Conservation (phyloP, 2,329 filamentous ascomycete genomes). For the Epichloe uncinata region DNA sequence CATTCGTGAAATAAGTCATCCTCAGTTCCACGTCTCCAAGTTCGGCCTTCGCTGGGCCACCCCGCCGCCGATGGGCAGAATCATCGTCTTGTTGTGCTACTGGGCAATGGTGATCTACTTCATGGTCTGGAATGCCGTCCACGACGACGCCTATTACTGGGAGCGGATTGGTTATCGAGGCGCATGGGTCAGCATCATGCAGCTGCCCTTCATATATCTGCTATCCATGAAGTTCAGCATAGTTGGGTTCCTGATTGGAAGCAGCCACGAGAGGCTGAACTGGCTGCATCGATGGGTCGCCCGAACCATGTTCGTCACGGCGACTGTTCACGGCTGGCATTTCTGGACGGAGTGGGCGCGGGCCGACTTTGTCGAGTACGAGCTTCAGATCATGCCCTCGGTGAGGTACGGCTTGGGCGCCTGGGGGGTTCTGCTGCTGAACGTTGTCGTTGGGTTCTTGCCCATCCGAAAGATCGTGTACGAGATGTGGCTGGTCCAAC, state of each 20-base stretch:
- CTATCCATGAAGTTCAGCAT: constrained; percentile 46
- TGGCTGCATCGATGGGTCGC: constrained; percentile 64
- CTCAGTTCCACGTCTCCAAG: constrained; percentile 36
- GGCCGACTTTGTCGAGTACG: constrained; percentile 43
- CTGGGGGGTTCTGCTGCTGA: constrained; percentile 54
- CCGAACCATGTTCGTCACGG: constrained; percentile 54
- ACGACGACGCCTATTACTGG: constrained; percentile 42
- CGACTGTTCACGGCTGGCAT: constrained; percentile 56
- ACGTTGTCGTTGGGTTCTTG: constrained; percentile 46
- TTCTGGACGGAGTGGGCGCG: constrained; percentile 52
- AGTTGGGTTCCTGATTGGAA: constrained; percentile 47
- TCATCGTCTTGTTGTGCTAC: constrained; percentile 40
- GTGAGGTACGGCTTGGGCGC: constrained; percentile 54
- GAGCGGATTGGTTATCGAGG: constrained; percentile 56
- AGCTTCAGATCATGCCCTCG: constrained; percentile 49
- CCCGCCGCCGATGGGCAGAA: constrained; percentile 43
- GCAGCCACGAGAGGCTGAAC: constrained; percentile 55
- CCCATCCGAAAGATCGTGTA: constrained; percentile 54
- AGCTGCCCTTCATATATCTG: constrained; percentile 51
- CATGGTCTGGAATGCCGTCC: constrained; percentile 35
- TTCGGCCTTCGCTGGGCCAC: constrained; percentile 40
- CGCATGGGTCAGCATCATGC: constrained; percentile 51
- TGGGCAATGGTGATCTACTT: constrained; percentile 47
- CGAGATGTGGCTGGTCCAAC: constrained; percentile 57
- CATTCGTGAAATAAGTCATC: constrained; percentile 41